Base-by-base conservation (phyloP, 192 early-diverging fungal species). In the Backusella psychrophila region DNA sequence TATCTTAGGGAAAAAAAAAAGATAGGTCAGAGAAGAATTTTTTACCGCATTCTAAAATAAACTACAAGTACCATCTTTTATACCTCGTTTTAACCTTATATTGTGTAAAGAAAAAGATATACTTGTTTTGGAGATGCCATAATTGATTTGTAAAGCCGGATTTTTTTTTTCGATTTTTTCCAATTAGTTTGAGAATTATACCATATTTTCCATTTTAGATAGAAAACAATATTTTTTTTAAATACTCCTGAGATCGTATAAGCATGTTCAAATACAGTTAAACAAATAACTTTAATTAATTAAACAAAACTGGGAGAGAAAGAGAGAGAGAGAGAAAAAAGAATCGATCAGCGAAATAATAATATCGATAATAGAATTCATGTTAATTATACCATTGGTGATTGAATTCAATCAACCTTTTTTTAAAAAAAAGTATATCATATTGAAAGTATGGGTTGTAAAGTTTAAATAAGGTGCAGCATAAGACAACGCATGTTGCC, bases 141-240 rank as follows among this genome's bases (percentile, higher is more conserved):
- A 26, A 59, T 23, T 23, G 23, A 26, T 23, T 59, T 8, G 26
- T 59, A 59, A 59, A 59, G 53, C 53, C 53, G 53, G 53, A 0
- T 59, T 56, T 59, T 23, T 59, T 59, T 59, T 26, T 59, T 59
- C 53, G 53, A 59, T 59, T 59, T 59, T 59, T 23, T 59, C 53
- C 21, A 59, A 59, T 59, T 59, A 59, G 53, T 59, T 59, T 59
- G 17, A 26, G 26, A 59, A 26, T 9, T 49, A 49, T 26, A 59
- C 21, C 23, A 23, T 59, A 59, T 59, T 59, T 59, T 59, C 23
- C 53, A 23, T 59, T 59, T 59, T 12, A 26, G 53, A 59, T 56
- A 23, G 21, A 59, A 26, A 59, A 59, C 9, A 23, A 12, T 3
- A 0, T 23, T 26, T 23, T 12, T 21, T 21, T 23, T 56, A 9